Evolutionary conservation across 163 green algal genomes (phyloP).

Genomic region (Chlorella variabilis): DNA sequence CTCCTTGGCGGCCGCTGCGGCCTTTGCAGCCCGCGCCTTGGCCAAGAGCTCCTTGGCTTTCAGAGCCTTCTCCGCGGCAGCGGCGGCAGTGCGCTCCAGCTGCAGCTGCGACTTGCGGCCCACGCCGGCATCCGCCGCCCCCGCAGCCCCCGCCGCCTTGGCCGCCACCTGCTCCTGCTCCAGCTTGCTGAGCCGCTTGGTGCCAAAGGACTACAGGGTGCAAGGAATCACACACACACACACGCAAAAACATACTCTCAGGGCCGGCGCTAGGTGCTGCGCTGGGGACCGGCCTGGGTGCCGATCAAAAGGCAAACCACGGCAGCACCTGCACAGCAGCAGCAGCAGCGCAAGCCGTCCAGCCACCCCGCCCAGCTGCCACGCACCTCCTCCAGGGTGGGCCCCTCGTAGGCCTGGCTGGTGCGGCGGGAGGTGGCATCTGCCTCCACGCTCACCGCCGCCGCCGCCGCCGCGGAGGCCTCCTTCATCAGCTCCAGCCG

Average conservation of each 20-base stretch:
- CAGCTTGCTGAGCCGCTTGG: not conserved
- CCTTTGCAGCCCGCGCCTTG: not conserved
- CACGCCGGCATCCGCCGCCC: not conserved
- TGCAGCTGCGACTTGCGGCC: conserved; percentile 21
- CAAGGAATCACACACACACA: not conserved
- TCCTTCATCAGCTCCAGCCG: conserved; percentile 18
- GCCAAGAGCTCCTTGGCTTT: conserved; percentile 1
- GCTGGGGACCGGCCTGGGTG: too few species aligned
- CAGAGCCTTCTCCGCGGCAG: not conserved
- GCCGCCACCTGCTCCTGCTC: conserved; percentile 27
- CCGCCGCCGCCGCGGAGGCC: not conserved
- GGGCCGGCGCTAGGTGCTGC: too few species aligned
- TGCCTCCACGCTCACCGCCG: not conserved
- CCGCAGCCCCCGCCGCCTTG: not conserved
- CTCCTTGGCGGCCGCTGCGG: not conserved
- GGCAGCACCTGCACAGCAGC: not conserved
- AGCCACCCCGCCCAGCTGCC: not conserved
- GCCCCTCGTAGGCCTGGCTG: not conserved
- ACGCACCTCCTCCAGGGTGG: conserved; percentile 3
- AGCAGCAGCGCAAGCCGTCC: not conserved
- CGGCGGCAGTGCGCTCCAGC: conserved; percentile 11
- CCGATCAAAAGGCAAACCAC: too few species aligned
- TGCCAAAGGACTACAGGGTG: not conserved
- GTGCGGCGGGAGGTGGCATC: not conserved
- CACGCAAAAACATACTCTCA: too few species aligned